A percentile compares a stretch with the other conserved stretches of the same genome.
Evolutionary conservation across 768 basidiomycete genomes (phyloP).

Genomic region (Strobilomyces echinocephalus): DNA sequence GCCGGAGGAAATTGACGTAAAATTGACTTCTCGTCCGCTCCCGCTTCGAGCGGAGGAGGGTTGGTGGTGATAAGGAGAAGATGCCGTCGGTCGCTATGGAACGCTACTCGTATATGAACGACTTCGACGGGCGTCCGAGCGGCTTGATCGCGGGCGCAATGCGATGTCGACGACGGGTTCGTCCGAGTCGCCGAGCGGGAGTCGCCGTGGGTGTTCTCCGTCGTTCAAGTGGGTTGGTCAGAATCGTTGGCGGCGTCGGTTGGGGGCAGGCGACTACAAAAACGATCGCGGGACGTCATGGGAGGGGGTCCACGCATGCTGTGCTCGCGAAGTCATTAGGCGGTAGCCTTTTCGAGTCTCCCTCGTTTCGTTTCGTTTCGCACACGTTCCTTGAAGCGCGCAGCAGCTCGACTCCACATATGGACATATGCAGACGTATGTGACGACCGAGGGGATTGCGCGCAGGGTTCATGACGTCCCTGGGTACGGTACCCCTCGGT

Average conservation of each 20-base stretch:
- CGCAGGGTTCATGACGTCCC: not conserved
- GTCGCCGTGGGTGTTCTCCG: not conserved
- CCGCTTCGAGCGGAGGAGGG: not conserved
- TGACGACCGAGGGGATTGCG: not conserved
- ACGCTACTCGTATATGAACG: not conserved
- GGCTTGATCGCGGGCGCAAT: not conserved
- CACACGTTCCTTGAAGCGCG: too few relatives aligned
- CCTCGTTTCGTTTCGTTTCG: too few relatives aligned
- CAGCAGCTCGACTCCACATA: too few relatives aligned
- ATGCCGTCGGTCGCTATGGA: not conserved
- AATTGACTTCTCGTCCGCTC: not conserved
- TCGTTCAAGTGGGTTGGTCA: too few relatives aligned
- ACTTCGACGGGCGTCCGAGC: not conserved
- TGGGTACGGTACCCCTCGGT: not conserved
- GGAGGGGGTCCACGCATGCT: too few relatives aligned
- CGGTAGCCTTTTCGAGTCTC: not conserved
- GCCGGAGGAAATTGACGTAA: constrained; percentile 12
- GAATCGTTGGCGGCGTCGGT: not conserved
- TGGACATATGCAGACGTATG: too few relatives aligned
- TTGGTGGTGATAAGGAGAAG: constrained; percentile 11
- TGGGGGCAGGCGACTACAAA: constrained; percentile 5
- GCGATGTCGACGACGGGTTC: too few relatives aligned
- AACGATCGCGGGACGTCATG: too few relatives aligned
- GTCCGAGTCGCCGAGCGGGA: too few relatives aligned
- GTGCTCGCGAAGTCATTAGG: not conserved